Percentiles rank a stretch among this genome's conserved stretches.
Conservation (phyloP, 139 green algal species). For the Chlamydomonas asymmetrica region DNA sequence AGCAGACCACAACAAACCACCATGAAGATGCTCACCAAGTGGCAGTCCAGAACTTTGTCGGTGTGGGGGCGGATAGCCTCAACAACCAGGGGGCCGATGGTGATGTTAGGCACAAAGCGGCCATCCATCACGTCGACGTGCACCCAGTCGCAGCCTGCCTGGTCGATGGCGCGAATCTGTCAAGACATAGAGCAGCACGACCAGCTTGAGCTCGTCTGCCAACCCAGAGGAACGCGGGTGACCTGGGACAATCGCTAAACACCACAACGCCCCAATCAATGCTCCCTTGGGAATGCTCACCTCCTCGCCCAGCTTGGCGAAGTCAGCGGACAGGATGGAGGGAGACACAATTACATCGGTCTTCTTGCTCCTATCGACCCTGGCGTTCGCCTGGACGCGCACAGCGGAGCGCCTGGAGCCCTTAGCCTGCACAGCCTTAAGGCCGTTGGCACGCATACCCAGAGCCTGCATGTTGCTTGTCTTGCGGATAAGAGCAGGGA, state of each 20-base stretch:
- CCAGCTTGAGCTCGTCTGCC: no score
- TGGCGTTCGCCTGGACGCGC: constrained; percentile 41
- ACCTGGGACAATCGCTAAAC: no score
- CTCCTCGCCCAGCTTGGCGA: constrained; percentile 91
- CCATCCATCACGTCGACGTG: constrained; percentile 97
- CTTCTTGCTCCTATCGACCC: constrained; percentile 69
- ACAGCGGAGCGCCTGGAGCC: constrained; percentile 21
- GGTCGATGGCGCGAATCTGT: constrained; percentile 89
- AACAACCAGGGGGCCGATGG: constrained; percentile 96
- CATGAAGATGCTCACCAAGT: constrained; percentile 85
- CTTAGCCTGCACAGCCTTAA: constrained; percentile 8
- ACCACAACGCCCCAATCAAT: no score
- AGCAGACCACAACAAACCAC: no score
- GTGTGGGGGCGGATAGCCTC: constrained; percentile 94
- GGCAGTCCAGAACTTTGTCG: constrained; percentile 92
- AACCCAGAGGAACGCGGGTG: no score
- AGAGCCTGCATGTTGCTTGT: no score
- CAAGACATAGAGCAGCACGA: no score
- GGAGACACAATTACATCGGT: constrained; percentile 86
- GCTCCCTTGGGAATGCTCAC: no score
- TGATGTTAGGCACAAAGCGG: constrained; percentile 99
- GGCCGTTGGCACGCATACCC: no score
- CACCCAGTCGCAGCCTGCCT: constrained; percentile 95
- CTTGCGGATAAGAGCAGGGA: no score
- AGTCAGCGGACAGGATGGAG: constrained; percentile 96